Evolutionary conservation across 2,329 filamentous ascomycete species (phyloP).

Genomic region (Sclerotinia trifoliorum): DNA sequence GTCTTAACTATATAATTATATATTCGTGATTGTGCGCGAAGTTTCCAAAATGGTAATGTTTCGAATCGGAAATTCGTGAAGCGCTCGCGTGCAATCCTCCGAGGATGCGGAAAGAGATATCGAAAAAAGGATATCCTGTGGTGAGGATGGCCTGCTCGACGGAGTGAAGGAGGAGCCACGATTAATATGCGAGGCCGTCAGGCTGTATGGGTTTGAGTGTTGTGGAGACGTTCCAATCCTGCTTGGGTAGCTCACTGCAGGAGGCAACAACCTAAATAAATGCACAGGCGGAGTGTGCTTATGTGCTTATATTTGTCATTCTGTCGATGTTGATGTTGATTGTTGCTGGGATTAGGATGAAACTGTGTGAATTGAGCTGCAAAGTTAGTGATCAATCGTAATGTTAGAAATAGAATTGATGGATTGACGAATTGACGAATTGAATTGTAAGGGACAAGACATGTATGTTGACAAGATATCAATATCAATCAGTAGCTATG

Average conservation of each 20-base stretch:
- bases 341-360: neutral
- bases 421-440: neutral
- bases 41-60: conserved; percentile 68
- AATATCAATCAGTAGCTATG: too few species aligned
- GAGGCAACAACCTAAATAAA: conserved; percentile 5
- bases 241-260: neutral
- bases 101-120: conserved; percentile 31
- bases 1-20: conserved; percentile 70
- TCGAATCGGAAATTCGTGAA: conserved; percentile 64
- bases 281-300: neutral
- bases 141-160: conserved; percentile 27
- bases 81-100: conserved; percentile 19
- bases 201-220: neutral
- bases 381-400: neutral
- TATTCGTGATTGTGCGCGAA: conserved; percentile 70
- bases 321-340: neutral
- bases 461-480: too few species aligned
- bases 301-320: neutral
- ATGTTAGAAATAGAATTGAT: too few species aligned
- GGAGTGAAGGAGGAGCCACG: conserved; percentile 21
- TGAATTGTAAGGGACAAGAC: neutral
- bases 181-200: conserved; percentile 18
- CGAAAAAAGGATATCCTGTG: conserved; percentile 7
- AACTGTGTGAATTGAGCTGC: neutral
- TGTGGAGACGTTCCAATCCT: conserved; percentile 7